Evolutionary conservation across 106 monocot genomes (phyloP).

Genomic region (Dactylorhiza incarnata): DNA sequence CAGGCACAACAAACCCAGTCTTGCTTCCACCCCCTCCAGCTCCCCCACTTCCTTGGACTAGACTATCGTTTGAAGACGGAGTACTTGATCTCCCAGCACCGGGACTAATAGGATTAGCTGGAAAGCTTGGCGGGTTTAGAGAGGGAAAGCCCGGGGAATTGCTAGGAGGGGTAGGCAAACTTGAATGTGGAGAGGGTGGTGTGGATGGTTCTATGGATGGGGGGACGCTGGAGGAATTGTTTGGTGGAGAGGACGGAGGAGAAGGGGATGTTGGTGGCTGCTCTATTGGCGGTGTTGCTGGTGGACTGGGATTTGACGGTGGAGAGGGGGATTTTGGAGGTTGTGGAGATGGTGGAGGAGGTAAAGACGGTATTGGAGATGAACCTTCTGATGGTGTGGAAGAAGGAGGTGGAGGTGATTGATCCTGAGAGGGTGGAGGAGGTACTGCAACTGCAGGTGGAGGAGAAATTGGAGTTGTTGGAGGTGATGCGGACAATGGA

Average conservation of each 20-base stretch:
- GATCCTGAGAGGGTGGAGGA: not conserved
- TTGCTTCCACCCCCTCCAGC: conserved; percentile 14
- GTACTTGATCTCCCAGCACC: conserved; percentile 11
- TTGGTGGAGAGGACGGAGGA: conserved; percentile 9
- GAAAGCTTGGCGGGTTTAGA: conserved; percentile 6
- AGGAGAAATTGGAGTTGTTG: conserved; percentile 8
- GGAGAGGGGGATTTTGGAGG: conserved; percentile 8
- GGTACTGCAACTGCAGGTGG: not conserved
- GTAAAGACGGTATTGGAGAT: conserved; percentile 10
- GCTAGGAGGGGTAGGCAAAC: not conserved
- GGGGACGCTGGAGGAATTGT: not conserved
- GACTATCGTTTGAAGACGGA: not conserved
- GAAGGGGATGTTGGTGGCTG: conserved; percentile 4
- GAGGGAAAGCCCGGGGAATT: conserved; percentile 12
- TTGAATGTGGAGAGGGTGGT: conserved; percentile 6
- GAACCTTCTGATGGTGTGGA: not conserved
- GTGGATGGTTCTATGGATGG: conserved; percentile 12
- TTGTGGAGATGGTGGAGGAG: conserved; percentile 2
- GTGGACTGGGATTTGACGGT: conserved; percentile 4
- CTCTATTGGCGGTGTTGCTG: conserved; percentile 11
- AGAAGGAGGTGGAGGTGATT: not conserved
- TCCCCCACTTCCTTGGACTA: not conserved
- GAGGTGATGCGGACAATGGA: not conserved
- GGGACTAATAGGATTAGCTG: conserved; percentile 3
- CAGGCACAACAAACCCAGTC: conserved; percentile 11